Percentiles rank a stretch among this genome's conserved stretches.
phyloP scores from a whole-genome alignment of 2,329 filamentous ascomycete species.

The Hymenoscyphus fructigenus region DNA sequence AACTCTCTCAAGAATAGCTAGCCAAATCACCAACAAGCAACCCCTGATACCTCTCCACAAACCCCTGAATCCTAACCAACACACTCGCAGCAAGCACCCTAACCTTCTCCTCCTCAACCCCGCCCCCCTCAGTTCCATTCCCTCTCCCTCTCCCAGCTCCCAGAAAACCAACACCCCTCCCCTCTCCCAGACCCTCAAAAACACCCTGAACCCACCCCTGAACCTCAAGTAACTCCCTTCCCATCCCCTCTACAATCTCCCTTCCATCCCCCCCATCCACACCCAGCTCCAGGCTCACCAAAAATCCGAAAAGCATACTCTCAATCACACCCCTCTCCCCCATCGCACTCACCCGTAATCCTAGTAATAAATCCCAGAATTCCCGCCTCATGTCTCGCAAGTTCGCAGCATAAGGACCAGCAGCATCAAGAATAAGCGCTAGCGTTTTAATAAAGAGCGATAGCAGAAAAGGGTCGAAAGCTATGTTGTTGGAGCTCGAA shows the following conservation, averaged over 20 bases:
- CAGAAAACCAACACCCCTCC: background rate
- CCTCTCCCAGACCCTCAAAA: slow-evolving; percentile 55
- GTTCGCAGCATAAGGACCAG: slow-evolving; percentile 73
- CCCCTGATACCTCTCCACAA: slow-evolving; percentile 78
- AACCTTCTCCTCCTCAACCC: slow-evolving; percentile 72
- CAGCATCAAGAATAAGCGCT: slow-evolving; percentile 76
- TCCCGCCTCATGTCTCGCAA: slow-evolving; percentile 81
- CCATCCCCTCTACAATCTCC: slow-evolving; percentile 70
- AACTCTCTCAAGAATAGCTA: slow-evolving; percentile 37
- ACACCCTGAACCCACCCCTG: slow-evolving; percentile 80
- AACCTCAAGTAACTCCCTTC: slow-evolving; percentile 78
- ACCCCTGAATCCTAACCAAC: slow-evolving; percentile 74
- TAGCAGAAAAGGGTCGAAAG: slow-evolving; percentile 74
- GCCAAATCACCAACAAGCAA: slow-evolving; percentile 70
- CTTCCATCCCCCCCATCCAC: slow-evolving; percentile 73
- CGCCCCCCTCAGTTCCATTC: slow-evolving; percentile 64
- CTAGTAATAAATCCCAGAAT: slow-evolving; percentile 79
- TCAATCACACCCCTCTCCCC: slow-evolving; percentile 68
- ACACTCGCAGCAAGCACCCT: slow-evolving; percentile 77
- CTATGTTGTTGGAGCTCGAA: slow-evolving; percentile 51
- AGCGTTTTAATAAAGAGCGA: slow-evolving; percentile 83
- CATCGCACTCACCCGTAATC: slow-evolving; percentile 58
- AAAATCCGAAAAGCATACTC: slow-evolving; percentile 74
- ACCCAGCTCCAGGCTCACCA: slow-evolving; percentile 82
- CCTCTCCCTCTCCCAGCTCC: slow-evolving; percentile 36